Evolutionary conservation across 2,329 filamentous ascomycete genomes (phyloP).

Genomic region (Nemania abortiva): DNA sequence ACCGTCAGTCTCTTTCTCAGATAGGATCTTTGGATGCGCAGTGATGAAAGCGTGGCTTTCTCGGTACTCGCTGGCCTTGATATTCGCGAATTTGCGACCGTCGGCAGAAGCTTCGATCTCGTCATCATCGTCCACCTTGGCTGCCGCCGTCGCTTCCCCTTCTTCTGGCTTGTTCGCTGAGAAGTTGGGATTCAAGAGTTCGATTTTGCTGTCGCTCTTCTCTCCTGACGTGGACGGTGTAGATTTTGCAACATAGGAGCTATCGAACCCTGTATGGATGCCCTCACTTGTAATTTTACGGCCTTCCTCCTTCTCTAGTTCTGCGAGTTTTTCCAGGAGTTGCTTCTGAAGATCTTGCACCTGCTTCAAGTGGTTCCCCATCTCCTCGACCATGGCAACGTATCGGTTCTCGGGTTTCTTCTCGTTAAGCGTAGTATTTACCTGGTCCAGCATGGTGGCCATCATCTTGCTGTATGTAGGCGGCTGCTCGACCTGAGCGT

Average conservation of each 20-base stretch:
- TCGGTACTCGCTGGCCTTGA: constrained; percentile 80
- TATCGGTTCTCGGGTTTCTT: constrained; percentile 77
- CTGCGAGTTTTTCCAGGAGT: constrained; percentile 77
- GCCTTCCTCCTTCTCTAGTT: constrained; percentile 85
- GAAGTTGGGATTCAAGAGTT: constrained; percentile 80
- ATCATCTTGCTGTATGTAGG: constrained; percentile 97
- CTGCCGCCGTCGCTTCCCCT: constrained; percentile 47
- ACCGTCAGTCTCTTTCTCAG: constrained; percentile 89
- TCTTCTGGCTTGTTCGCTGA: constrained; percentile 50
- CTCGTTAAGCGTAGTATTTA: constrained; percentile 86
- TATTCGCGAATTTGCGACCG: constrained; percentile 84
- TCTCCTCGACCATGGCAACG: constrained; percentile 80
- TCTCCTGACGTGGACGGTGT: constrained; percentile 56
- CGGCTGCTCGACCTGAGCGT: constrained; percentile 77
- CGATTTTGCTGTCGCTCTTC: constrained; percentile 66
- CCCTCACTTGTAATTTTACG: constrained; percentile 95
- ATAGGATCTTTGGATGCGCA: constrained; percentile 81
- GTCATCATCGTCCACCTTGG: constrained; percentile 65
- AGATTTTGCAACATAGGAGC: constrained; percentile 74
- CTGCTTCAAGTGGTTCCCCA: constrained; percentile 81
- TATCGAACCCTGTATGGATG: constrained; percentile 90
- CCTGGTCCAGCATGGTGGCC: constrained; percentile 93
- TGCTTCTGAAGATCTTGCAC: constrained; percentile 83
- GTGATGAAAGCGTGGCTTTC: constrained; percentile 81
- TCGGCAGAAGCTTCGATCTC: constrained; percentile 79